These are phyloP conservation scores for Macrophomina phaseolina DNA, from an alignment of 2,329 filamentous ascomycete genomes.

Conservation along the genomic window DNA sequence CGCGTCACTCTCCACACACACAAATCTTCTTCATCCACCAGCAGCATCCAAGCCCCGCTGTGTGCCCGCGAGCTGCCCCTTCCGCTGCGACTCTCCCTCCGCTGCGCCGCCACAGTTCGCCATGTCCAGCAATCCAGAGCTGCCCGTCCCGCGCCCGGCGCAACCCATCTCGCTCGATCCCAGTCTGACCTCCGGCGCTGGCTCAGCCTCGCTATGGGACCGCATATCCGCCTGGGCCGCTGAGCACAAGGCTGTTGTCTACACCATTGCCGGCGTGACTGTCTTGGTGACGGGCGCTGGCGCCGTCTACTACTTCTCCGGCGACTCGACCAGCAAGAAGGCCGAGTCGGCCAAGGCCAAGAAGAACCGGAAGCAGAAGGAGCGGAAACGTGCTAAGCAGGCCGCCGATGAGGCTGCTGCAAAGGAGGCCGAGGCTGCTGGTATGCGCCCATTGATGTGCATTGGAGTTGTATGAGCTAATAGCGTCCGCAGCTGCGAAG, in stretches of 20 bases:
- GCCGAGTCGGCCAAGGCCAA: slow-evolving; percentile 43
- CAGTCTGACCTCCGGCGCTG: slow-evolving; percentile 48
- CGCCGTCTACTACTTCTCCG: slow-evolving; percentile 84
- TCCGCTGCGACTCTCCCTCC: slow-evolving; percentile 3
- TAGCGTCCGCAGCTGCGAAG: slow-evolving; percentile 39
- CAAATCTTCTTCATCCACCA: slow-evolving; percentile 22
- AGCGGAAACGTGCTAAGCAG: slow-evolving; percentile 86
- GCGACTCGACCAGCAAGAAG: slow-evolving; percentile 58
- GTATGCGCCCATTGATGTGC: slow-evolving; percentile 19
- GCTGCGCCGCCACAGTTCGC: slow-evolving; percentile 32
- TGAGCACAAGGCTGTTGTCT: slow-evolving; percentile 94
- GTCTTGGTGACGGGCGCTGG: slow-evolving; percentile 90
- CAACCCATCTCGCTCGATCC: slow-evolving; percentile 27
- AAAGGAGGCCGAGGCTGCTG: slow-evolving; percentile 40
- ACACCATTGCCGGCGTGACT: slow-evolving; percentile 93
- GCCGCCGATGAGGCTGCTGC: slow-evolving; percentile 59
- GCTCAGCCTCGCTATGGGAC: slow-evolving; percentile 80
- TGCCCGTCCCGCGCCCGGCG: slow-evolving; percentile 36
- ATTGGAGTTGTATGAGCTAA: slow-evolving; percentile 1
- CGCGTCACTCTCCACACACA: slow-evolving; percentile 20
- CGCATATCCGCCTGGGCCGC: slow-evolving; percentile 89
- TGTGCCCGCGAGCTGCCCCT: not conserved
- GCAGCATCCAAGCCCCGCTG: slow-evolving; percentile 9
- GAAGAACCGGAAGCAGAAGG: slow-evolving; percentile 86
- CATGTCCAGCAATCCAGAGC: slow-evolving; percentile 47